These are phyloP conservation scores for Fusarium gaditjirri DNA, from an alignment of 2,329 filamentous ascomycete genomes.

Conservation along the genomic window DNA sequence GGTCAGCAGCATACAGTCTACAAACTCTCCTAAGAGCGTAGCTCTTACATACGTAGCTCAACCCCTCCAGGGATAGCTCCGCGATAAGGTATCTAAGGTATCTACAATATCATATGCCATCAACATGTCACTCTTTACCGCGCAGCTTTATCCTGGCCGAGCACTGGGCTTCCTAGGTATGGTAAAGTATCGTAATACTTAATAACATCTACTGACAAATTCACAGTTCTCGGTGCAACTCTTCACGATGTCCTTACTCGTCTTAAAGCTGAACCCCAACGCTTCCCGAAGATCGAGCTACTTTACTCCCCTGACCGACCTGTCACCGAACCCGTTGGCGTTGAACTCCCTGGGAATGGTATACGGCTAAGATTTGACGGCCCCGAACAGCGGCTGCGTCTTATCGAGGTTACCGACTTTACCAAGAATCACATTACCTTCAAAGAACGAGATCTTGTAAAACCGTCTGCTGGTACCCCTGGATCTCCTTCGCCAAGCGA, in stretches of 20 bases:
- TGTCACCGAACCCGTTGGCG: conserved; percentile 76
- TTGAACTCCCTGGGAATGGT: conserved; percentile 85
- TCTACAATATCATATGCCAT: conserved; percentile 4
- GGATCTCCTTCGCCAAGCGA: conserved; percentile 49
- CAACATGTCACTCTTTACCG: conserved; percentile 62
- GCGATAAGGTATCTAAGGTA: conserved; percentile 16
- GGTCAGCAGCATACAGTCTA: conserved; percentile 4
- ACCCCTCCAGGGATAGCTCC: conserved; percentile 38
- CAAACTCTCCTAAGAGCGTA: conserved; percentile 22
- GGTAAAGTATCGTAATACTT: conserved; percentile 31
- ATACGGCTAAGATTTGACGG: conserved; percentile 93
- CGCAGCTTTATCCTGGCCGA: conserved; percentile 73
- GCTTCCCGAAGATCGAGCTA: conserved; percentile 85
- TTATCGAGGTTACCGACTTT: conserved; percentile 94
- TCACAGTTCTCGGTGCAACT: conserved; percentile 85
- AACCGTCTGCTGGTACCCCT: conserved; percentile 60
- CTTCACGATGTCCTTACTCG: conserved; percentile 89
- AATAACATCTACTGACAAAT: background rate
- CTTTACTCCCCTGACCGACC: conserved; percentile 81
- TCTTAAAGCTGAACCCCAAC: conserved; percentile 85
- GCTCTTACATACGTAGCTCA: conserved; percentile 31
- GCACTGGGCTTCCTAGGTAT: conserved; percentile 70
- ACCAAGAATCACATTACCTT: conserved; percentile 85
- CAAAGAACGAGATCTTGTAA: conserved; percentile 81
- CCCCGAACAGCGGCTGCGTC: conserved; percentile 86